Evolutionary conservation across 306 rosid species (phyloP), one percentile per base, ranked within the genome.

Genomic region (Echinosophora koreensis): DNA sequence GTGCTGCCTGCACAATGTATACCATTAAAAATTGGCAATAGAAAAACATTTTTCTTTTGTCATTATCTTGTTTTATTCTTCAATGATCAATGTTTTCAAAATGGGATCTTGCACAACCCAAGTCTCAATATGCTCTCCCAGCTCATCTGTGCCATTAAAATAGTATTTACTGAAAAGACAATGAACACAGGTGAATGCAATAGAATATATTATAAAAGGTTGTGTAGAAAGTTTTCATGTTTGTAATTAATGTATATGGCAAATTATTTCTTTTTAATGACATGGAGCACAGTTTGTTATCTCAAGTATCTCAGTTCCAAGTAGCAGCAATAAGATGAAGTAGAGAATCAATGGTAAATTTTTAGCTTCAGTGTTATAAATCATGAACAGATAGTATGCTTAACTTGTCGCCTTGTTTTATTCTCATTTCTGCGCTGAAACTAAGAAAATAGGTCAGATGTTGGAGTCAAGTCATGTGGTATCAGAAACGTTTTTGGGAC

Each of bases 61-160:
- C 93, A 86, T 86, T 79, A 82, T 85, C 90, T 93, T 90, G 94
- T 88, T 89, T 82, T 86, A 86, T 88, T 89, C 91, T 79, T 84
- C 88, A 85, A 85, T 90, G 87, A 87, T 92, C 85, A 83, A 78
- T 70, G 46, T 86, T 92, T 92, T 87, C 73, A 77, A 87, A 85
- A 88, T 67, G 89, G 87, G 84, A 87, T 82, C 87, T 66, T 82
- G 77, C 84, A 71, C 79, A 74, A 89, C 92, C 83, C 81, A 64
- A 80, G 32, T 85, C 86, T 78, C 87, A 63, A 79, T 81, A 78
- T 84, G 89, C 89, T 84, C 81, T 80, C 86, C 89, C 97, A 87
- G 85, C 92, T 90, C 89, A 93, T 74, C 71, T 73, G 14, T 72
- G 42, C 13, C 55, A 83, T 80, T 81, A 58, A 71, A 47, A 63